phyloP scores from a whole-genome alignment of 805 yeast genomes.

The Ogataea populi-albae region DNA sequence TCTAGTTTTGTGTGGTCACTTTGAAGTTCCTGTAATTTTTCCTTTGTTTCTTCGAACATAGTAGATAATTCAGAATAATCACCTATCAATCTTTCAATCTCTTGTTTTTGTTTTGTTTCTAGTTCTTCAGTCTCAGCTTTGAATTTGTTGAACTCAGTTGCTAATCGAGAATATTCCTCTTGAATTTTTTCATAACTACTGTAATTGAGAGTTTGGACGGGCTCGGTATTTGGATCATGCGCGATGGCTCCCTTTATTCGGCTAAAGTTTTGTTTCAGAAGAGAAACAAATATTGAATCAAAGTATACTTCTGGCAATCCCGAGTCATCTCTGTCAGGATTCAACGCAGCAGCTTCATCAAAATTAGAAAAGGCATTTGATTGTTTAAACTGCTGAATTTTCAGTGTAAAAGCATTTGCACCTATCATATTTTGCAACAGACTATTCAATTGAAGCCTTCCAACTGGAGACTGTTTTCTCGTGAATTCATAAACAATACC shows the following conservation, averaged over 20 bases:
- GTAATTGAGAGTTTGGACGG: constrained; percentile 61
- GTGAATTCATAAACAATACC: constrained; percentile 82
- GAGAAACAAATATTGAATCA: constrained; percentile 55
- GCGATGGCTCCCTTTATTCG: constrained; percentile 70
- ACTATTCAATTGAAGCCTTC: constrained; percentile 58
- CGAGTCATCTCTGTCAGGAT: constrained; percentile 64
- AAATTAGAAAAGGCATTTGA: constrained; percentile 52
- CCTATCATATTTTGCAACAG: constrained; percentile 74
- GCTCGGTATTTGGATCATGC: constrained; percentile 72
- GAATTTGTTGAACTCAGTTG: constrained; percentile 15
- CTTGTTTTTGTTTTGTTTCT: constrained; percentile 17
- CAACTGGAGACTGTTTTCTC: constrained; percentile 54
- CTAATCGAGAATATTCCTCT: constrained; percentile 26
- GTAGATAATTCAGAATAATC: constrained; percentile 35
- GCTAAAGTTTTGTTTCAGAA: constrained; percentile 65
- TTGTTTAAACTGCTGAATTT: constrained; percentile 70
- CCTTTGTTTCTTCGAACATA: constrained; percentile 19
- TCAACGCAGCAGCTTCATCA: constrained; percentile 47
- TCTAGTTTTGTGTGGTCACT: constrained; percentile 26
- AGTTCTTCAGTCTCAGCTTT: constrained; percentile 18
- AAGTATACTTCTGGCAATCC: constrained; percentile 87
- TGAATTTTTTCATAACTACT: constrained; percentile 53
- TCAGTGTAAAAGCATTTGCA: constrained; percentile 70
- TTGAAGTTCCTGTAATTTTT: constrained; percentile 35
- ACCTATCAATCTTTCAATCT: constrained; percentile 21